Base-by-base conservation (phyloP, 345 rosid species). In the Luvunga scandens region DNA sequence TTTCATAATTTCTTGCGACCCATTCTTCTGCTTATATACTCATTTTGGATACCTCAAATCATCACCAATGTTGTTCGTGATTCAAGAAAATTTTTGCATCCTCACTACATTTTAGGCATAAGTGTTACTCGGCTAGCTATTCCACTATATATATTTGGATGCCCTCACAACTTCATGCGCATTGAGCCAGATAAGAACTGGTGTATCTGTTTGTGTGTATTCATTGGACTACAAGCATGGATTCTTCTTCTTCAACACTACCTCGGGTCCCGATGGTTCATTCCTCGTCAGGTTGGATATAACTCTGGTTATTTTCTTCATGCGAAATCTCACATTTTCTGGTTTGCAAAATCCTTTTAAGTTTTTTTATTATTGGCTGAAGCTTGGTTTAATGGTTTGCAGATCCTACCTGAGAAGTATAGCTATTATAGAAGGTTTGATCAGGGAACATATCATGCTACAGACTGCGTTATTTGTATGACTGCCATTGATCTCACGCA, bases 381-480 rank as follows among this genome's bases (percentile, higher is more conserved):
- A 64, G 19, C 16, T 59, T 36, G 33, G 9, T 45, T n/a, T 71
- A 72, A 9, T 55, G 81, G 61, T 73, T 81, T 75, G 85, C 88
- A 94, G 99, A 89, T 96, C 82, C 84, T 96, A 74, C 99, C 98
- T 1, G 99, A 91, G 89, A 96, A 94, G 84, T 96, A 96, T 82
- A 90, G 90, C 88, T 96, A 96, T 84, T 84, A 85, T 78, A 90
- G 95, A 87, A 87, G 94, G 81, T 84, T 89, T 7, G 88, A 91
- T 80, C 86, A 83, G 34, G 88, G 84, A 31, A 71, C 86, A 33
- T 86, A 79, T 84, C 87, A 87, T 79, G 71, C 82, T 28, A 89
- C 88, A 9, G 99, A 96, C 78, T 94, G 99, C 34, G 98, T 94
- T 66, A 96, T 96, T 81, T 96, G 99, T 83, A 96, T 96, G 99